These are phyloP conservation scores for Phytophthora citrophthora DNA, from an alignment of 352 stramenopile species.

Conservation along the genomic window DNA sequence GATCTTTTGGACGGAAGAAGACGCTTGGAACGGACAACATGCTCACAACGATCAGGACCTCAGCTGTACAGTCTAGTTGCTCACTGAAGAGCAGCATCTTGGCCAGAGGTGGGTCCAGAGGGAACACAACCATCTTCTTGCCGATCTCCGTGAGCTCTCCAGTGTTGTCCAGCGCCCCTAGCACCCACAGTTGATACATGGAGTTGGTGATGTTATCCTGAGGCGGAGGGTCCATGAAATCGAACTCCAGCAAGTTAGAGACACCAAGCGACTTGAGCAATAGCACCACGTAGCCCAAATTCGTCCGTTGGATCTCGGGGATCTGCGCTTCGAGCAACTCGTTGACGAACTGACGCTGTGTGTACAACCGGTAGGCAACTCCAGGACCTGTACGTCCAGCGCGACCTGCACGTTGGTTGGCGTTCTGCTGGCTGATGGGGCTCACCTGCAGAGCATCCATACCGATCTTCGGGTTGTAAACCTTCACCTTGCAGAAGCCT, in stretches of 20 bases:
- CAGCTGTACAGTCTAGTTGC: slow-evolving; percentile 92
- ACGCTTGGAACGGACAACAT: slow-evolving; percentile 98
- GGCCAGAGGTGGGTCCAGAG: slow-evolving; percentile 94
- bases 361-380: slow-evolving; percentile 97
- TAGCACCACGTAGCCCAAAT: slow-evolving; percentile 97
- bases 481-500: slow-evolving; percentile 99
- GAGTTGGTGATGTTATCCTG: slow-evolving; percentile 98
- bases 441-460: slow-evolving; percentile 98
- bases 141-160: slow-evolving; percentile 96
- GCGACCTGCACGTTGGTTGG: slow-evolving; percentile 96
- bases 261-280: slow-evolving; percentile 98
- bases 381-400: slow-evolving; percentile 92
- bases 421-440: slow-evolving; percentile 97
- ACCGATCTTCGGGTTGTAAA: slow-evolving; percentile 99
- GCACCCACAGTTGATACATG: slow-evolving; percentile 99
- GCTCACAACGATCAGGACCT: slow-evolving; percentile 97
- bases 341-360: slow-evolving; percentile 96
- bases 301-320: slow-evolving; percentile 98
- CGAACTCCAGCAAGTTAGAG: slow-evolving; percentile 96
- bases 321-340: slow-evolving; percentile 98
- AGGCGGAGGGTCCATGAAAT: slow-evolving; percentile 99
- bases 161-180: slow-evolving; percentile 98
- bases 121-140: slow-evolving; percentile 98
- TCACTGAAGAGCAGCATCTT: slow-evolving; percentile 98
- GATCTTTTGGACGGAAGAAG: slow-evolving; percentile 97